A percentile compares a stretch with the other conserved stretches of the same genome.
phyloP scores from a whole-genome alignment of 192 early-diverging fungal genomes.

The Podila clonocystis region DNA sequence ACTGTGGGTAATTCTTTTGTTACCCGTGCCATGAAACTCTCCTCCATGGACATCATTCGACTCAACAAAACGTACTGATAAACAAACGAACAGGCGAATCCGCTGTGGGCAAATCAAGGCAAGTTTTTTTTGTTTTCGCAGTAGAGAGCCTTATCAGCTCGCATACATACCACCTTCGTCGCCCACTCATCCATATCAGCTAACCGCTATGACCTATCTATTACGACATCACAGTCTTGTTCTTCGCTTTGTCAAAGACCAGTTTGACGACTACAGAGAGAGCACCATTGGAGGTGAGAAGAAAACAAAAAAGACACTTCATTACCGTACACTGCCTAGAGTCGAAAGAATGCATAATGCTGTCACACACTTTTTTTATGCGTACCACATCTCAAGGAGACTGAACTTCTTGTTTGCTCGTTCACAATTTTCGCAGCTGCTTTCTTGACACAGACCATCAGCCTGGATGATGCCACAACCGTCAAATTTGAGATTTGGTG shows the following conservation, averaged over 20 bases:
- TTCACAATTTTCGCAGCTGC: slow-evolving; percentile 56
- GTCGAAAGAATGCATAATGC: slow-evolving; percentile 16
- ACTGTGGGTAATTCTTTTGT: not conserved
- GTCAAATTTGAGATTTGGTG: slow-evolving; percentile 96
- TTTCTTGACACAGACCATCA: slow-evolving; percentile 83
- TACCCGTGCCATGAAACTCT: not conserved
- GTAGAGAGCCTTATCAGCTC: not conserved
- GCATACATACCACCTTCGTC: not conserved
- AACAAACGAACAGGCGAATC: slow-evolving; percentile 59
- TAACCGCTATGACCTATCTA: slow-evolving; percentile 26
- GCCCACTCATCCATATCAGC: not conserved
- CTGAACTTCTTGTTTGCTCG: not conserved
- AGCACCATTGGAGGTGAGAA: slow-evolving; percentile 85
- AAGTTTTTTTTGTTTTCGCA: slow-evolving; percentile 2
- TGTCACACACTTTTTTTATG: slow-evolving; percentile 13
- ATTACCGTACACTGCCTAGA: not conserved
- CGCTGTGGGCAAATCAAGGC: slow-evolving; percentile 77
- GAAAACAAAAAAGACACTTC: not conserved
- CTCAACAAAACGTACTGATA: not conserved
- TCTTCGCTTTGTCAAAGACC: slow-evolving; percentile 90
- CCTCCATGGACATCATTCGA: not conserved
- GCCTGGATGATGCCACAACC: slow-evolving; percentile 86
- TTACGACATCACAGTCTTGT: slow-evolving; percentile 68
- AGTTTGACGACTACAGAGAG: slow-evolving; percentile 94
- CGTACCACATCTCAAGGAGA: not conserved